Percentiles rank a stretch among this genome's conserved stretches.
Evolutionary conservation across 257 asterid species (phyloP).

Genomic region (Gardenia jasminoides): DNA sequence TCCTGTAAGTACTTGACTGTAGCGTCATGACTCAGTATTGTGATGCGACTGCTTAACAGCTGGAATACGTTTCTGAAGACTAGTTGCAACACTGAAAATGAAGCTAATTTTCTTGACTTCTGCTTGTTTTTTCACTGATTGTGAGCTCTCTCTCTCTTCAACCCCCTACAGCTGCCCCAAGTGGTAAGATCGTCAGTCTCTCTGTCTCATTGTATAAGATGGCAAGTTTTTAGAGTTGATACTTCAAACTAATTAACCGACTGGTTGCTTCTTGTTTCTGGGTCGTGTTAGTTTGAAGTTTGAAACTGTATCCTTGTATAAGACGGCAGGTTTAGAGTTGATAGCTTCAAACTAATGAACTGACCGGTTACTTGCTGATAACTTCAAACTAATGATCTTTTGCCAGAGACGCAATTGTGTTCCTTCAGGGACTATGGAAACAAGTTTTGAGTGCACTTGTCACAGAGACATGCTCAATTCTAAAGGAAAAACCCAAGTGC

Average conservation of each 20-base stretch:
- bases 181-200: constrained; percentile 14
- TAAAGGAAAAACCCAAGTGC: constrained; percentile 45
- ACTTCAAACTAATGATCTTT: too few relatives aligned
- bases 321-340: background rate
- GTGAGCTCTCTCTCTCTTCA: constrained; percentile 27
- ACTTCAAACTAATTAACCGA: too few relatives aligned
- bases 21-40: background rate
- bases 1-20: background rate
- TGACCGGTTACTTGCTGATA: background rate
- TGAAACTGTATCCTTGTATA: too few relatives aligned
- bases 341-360: background rate
- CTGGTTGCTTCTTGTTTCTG: too few relatives aligned
- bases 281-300: too few relatives aligned
- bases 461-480: constrained; percentile 50
- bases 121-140: constrained; percentile 31
- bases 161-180: constrained; percentile 15
- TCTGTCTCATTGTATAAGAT: too few relatives aligned
- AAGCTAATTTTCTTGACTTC: constrained; percentile 21
- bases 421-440: constrained; percentile 52
- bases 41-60: background rate
- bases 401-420: constrained; percentile 40
- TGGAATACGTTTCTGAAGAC: background rate
- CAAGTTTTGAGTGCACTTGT: constrained; percentile 48
- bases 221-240: too few relatives aligned
- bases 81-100: constrained; percentile 24